Conservation (phyloP, 2,329 filamentous ascomycete species). For the Colletotrichum siamense region DNA sequence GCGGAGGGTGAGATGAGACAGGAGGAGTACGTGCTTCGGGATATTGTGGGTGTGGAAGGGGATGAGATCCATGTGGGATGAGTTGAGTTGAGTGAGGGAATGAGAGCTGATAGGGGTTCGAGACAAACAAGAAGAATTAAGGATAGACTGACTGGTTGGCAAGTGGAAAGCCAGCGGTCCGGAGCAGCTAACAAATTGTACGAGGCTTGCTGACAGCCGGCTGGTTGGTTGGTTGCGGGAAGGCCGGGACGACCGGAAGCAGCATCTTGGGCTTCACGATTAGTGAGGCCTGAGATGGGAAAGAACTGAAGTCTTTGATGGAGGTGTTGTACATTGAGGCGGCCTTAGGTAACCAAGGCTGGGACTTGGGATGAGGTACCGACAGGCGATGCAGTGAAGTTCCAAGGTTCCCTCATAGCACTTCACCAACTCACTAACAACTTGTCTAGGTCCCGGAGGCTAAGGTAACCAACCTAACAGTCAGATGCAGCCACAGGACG, state of each 20-base stretch:
- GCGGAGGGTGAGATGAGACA: constrained; percentile 5
- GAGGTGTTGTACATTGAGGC: neutral
- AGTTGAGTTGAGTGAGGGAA: neutral
- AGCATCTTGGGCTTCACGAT: neutral
- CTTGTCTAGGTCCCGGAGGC: neutral
- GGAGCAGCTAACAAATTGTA: neutral
- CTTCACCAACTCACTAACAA: too few relatives aligned
- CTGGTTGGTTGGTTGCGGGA: neutral
- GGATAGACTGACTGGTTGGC: neutral
- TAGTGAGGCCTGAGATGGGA: neutral
- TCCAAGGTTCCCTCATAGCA: neutral
- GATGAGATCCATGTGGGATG: neutral
- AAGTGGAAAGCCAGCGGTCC: neutral
- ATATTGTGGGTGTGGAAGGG: neutral
- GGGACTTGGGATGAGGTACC: neutral
- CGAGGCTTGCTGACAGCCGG: neutral
- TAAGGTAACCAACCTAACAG: neutral
- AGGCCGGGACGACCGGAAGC: constrained; percentile 10
- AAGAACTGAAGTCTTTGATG: neutral
- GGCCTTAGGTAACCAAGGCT: neutral
- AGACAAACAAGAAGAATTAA: neutral
- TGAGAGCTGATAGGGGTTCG: neutral
- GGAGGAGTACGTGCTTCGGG: neutral
- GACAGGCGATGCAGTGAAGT: neutral
- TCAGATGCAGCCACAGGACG: neutral